A percentile compares a stretch with the other conserved stretches of the same genome.
phyloP scores from a whole-genome alignment of 2,329 filamentous ascomycete species.

The Chaetomium olivaceum region DNA sequence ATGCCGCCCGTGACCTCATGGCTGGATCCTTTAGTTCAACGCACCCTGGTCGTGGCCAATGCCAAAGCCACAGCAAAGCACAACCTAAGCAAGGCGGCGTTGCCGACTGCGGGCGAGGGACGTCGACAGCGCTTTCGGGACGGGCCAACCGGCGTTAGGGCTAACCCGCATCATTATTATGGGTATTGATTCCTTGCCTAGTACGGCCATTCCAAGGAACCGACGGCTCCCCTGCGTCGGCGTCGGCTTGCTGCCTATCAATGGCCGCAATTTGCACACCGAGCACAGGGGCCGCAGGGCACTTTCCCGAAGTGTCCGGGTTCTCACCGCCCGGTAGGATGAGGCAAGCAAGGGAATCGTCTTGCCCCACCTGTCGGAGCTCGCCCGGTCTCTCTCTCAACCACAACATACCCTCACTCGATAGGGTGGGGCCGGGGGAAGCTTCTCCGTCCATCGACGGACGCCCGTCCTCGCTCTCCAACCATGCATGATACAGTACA shows the following conservation, averaged over 20 bases:
- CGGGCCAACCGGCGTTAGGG: conserved; percentile 11
- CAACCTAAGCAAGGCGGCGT: not conserved
- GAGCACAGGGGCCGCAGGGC: conserved; percentile 21
- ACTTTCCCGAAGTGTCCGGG: conserved; percentile 26
- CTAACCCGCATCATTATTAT: conserved; percentile 15
- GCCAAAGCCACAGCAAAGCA: not conserved
- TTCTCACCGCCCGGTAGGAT: conserved; percentile 31
- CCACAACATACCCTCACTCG: conserved; percentile 8
- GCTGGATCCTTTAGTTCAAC: not conserved
- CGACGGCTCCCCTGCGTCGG: conserved; percentile 20
- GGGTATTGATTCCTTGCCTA: conserved; percentile 1
- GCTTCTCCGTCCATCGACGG: not conserved
- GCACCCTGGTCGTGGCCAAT: not conserved
- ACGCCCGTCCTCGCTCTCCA: not conserved
- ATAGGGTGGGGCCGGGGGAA: not conserved
- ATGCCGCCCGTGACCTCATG: not conserved
- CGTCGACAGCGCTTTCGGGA: not conserved
- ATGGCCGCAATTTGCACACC: conserved; percentile 21
- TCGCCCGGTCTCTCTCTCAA: conserved; percentile 19
- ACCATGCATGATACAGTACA: not conserved
- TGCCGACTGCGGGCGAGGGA: not conserved
- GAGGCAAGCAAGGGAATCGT: conserved; percentile 15
- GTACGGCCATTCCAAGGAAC: conserved; percentile 21
- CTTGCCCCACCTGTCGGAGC: not conserved
- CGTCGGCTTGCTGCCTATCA: conserved; percentile 22